These are phyloP conservation scores for Linaria vulgaris DNA, from an alignment of 257 asterid genomes.

Conservation along the genomic window DNA sequence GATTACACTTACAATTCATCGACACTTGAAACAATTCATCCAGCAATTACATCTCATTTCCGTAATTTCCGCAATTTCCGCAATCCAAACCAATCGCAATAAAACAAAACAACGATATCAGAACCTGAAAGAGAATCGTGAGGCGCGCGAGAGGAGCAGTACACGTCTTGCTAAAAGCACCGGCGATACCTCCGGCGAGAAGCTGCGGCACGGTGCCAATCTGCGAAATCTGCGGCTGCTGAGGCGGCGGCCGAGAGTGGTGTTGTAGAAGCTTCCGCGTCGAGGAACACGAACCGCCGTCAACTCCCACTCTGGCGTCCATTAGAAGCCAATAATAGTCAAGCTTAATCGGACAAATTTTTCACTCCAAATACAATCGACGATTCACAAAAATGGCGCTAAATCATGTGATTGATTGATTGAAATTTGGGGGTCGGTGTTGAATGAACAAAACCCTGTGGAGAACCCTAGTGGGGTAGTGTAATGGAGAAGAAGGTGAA, in stretches of 20 bases:
- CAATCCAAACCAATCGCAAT: conserved; percentile 4
- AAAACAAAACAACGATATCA: not conserved
- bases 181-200: conserved; percentile 94
- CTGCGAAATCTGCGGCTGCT: conserved; percentile 51
- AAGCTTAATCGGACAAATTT: not conserved
- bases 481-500: not conserved
- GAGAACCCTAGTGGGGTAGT: conserved; percentile 39
- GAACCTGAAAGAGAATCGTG: conserved; percentile 90
- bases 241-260: conserved; percentile 40
- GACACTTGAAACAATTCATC: no score
- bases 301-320: conserved; percentile 91
- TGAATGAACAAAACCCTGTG: conserved; percentile 29
- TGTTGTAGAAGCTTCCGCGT: conserved; percentile 56
- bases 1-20: no score
- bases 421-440: not conserved
- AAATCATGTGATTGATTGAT: not conserved
- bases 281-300: conserved; percentile 71
- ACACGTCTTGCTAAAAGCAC: conserved; percentile 95
- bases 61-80: not conserved
- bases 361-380: not conserved
- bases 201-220: conserved; percentile 87
- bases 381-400: conserved; percentile 10
- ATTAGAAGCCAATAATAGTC: conserved; percentile 30
- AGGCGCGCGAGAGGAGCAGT: conserved; percentile 95
- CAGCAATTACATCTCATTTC: not conserved